These are phyloP conservation scores for Hemerocallis citrina DNA, from an alignment of 106 monocot species.

Conservation along the genomic window DNA sequence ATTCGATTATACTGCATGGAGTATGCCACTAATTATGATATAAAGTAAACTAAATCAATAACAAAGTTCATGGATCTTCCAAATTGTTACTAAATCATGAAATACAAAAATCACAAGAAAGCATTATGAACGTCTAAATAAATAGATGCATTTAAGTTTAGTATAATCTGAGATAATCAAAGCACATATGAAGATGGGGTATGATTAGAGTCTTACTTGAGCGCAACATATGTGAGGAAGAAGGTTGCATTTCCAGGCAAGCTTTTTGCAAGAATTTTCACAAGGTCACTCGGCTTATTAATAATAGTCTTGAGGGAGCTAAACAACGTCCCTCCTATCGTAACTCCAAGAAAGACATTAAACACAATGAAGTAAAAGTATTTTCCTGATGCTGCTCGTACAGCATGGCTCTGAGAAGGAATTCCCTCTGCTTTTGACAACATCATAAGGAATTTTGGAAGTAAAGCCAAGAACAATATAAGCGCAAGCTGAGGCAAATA, in stretches of 20 bases:
- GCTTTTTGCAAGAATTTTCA: conserved; percentile 45
- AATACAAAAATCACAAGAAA: too few relatives aligned
- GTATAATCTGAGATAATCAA: not conserved
- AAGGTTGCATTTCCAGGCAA: conserved; percentile 83
- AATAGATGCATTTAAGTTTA: not conserved
- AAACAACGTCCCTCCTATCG: conserved; percentile 55
- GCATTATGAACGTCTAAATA: too few relatives aligned
- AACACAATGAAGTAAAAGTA: conserved; percentile 95
- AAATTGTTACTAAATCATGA: too few relatives aligned
- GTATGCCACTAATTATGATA: too few relatives aligned
- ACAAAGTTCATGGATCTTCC: too few relatives aligned
- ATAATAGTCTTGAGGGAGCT: conserved; percentile 41
- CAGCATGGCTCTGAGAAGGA: conserved; percentile 54
- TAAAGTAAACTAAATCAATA: too few relatives aligned
- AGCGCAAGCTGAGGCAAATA: conserved; percentile 87
- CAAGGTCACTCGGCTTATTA: conserved; percentile 28
- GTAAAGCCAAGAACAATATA: conserved; percentile 83
- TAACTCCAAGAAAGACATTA: conserved; percentile 92
- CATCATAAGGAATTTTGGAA: conserved; percentile 74
- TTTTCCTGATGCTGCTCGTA: conserved; percentile 76
- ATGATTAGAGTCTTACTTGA: conserved; percentile 48
- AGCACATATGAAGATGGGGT: not conserved
- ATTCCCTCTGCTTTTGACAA: conserved; percentile 84
- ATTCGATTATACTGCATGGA: too few relatives aligned
- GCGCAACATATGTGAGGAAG: conserved; percentile 93